Evolutionary conservation across 805 yeast species (phyloP).

Genomic region (Candida sphagnicola): DNA sequence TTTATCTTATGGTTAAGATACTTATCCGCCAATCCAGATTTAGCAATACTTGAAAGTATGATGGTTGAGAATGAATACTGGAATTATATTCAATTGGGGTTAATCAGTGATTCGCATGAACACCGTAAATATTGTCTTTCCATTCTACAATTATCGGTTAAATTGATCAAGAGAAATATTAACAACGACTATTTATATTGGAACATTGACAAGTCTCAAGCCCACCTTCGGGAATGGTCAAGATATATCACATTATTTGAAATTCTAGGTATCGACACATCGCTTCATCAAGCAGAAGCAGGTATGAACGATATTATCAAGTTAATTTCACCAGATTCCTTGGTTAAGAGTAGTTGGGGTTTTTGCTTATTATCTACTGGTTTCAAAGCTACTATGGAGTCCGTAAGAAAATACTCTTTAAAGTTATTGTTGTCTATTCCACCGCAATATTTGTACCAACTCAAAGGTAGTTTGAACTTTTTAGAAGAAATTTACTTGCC

Average conservation of each 20-base stretch:
- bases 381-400: slow-evolving; percentile 69
- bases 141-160: slow-evolving; percentile 58
- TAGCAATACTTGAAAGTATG: slow-evolving; percentile 22
- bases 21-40: slow-evolving; percentile 25
- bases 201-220: slow-evolving; percentile 25
- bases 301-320: slow-evolving; percentile 60
- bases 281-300: slow-evolving; percentile 81
- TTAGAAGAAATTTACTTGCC: slow-evolving; percentile 52
- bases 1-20: slow-evolving; percentile 56
- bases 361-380: slow-evolving; percentile 73
- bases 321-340: slow-evolving; percentile 46
- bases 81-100: slow-evolving; percentile 52
- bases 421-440: slow-evolving; percentile 53
- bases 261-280: slow-evolving; percentile 78
- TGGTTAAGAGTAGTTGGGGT: slow-evolving; percentile 68
- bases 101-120: slow-evolving; percentile 57
- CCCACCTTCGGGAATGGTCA: slow-evolving; percentile 57
- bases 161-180: slow-evolving; percentile 35
- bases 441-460: slow-evolving; percentile 33
- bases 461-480: slow-evolving; percentile 35
- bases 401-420: slow-evolving; percentile 63
- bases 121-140: slow-evolving; percentile 66
- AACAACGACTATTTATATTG: slow-evolving; percentile 39
- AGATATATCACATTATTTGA: slow-evolving; percentile 72
- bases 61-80: slow-evolving; percentile 44